Evolutionary conservation across 441 rosid genomes (phyloP), one percentile per base, ranked within the genome.

Genomic region (Breynia disticha): DNA sequence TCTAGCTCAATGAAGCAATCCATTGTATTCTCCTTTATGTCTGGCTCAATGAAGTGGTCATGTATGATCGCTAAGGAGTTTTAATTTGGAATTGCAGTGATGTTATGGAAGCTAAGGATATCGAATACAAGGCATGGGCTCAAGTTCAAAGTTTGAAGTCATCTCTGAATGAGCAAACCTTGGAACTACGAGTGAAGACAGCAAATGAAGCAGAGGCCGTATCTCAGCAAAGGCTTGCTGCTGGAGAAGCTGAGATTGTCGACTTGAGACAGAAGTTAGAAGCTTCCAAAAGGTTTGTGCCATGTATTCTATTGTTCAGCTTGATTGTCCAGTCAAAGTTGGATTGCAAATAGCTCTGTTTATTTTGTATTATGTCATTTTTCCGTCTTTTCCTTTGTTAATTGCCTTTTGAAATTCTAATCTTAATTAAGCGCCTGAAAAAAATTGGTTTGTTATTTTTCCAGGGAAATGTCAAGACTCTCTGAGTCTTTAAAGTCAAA

Each of bases 191-290:
- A 20, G 99, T 94, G 28, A 94, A 94, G 81, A 80, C 77, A 28
- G 96, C 99, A 61, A 94, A 83, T 68, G 95, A 90, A 81, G 97
- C 96, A 45, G 97, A 94, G 69, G 97, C 99, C 35, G 60, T 74
- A 47, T 87, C 99, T 56, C 97, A 94, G 69, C 99, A 87, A 69
- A 79, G 68, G 74, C 77, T 94, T 68, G 99, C 96, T 62, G 82
- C 96, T 67, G 94, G 96, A 16, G 99, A 94, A 79, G 96, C 97
- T 51, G 97, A 90, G 73, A 85, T 94, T 78, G 91, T 91, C 68
- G 96, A 90, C 54, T 66, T 80, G 77, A 81, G 96, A 67, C 94
- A 80, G 70, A 83, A 75, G 68, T 73, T 79, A 67, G 96, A 94
- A 64, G 76, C 77, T 72, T 82, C 83, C 59, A 94, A 79, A 78